These are phyloP conservation scores for Metschnikowia chrysomelidarum DNA, from an alignment of 805 yeast species.

Conservation along the genomic window DNA sequence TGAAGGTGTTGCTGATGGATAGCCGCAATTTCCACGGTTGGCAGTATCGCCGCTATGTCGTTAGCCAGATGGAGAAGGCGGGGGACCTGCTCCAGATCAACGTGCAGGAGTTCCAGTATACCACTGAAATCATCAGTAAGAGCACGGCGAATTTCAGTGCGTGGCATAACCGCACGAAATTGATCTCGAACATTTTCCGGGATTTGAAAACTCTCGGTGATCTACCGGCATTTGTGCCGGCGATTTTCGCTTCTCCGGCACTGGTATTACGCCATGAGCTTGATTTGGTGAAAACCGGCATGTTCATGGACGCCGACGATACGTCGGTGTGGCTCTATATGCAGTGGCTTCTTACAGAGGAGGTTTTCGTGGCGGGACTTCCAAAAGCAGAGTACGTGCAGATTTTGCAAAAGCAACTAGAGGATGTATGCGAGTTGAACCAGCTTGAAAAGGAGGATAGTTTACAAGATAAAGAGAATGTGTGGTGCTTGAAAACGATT, in stretches of 20 bases:
- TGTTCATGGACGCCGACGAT: constrained; percentile 91
- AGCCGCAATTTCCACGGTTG: constrained; percentile 92
- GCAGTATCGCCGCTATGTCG: constrained; percentile 83
- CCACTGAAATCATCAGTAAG: constrained; percentile 72
- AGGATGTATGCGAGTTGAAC: constrained; percentile 58
- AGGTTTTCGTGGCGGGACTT: constrained; percentile 33
- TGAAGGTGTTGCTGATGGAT: constrained; percentile 66
- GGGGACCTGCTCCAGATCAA: constrained; percentile 25
- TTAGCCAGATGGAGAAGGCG: constrained; percentile 36
- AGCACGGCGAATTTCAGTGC: constrained; percentile 94
- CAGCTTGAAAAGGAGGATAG: constrained; percentile 70
- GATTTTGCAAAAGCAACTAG: constrained; percentile 46
- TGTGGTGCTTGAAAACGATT: constrained; percentile 73
- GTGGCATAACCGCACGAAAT: constrained; percentile 83
- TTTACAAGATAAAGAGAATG: constrained; percentile 49
- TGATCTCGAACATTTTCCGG: constrained; percentile 54
- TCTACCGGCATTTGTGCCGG: constrained; percentile 9
- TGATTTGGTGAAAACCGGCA: constrained; percentile 71
- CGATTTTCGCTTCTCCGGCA: constrained; percentile 28
- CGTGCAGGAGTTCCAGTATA: constrained; percentile 65
- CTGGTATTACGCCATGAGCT: constrained; percentile 56
- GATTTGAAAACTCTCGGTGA: constrained; percentile 5
- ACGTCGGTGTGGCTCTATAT: constrained; percentile 91
- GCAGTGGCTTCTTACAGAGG: constrained; percentile 66
- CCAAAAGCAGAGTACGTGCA: constrained; percentile 27